Evolutionary conservation across 2,329 filamentous ascomycete species (phyloP).

Genomic region (Trichoderma sp.): DNA sequence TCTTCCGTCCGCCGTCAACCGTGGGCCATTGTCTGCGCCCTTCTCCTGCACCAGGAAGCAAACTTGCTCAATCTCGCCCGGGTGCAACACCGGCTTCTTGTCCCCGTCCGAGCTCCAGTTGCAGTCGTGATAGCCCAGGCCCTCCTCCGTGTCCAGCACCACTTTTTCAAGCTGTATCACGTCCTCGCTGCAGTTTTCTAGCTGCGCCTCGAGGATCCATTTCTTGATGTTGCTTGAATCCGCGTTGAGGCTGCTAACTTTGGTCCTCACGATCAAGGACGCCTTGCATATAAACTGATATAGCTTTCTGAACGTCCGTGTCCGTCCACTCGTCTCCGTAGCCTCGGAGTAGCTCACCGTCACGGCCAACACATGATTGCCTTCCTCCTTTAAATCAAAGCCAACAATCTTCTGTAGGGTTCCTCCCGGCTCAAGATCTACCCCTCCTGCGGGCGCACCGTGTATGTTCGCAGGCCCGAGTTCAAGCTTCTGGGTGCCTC

Average conservation of each 20-base stretch:
- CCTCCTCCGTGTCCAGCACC: conserved; percentile 51
- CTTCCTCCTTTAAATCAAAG: conserved; percentile 90
- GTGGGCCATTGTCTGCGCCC: conserved; percentile 33
- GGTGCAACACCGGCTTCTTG: conserved; percentile 55
- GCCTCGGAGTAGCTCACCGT: conserved; percentile 94
- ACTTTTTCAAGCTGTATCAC: conserved; percentile 73
- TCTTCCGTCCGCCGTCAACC: conserved; percentile 52
- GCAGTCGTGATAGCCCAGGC: conserved; percentile 51
- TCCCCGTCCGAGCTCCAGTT: conserved; percentile 52
- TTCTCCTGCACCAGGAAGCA: conserved; percentile 58
- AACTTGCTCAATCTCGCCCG: conserved; percentile 63
- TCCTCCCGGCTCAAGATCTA: conserved; percentile 57
- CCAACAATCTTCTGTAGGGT: conserved; percentile 79
- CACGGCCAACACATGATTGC: conserved; percentile 87
- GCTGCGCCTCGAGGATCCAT: conserved; percentile 87
- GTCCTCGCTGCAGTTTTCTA: conserved; percentile 90
- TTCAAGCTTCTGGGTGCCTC: conserved; percentile 59
- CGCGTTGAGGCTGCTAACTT: conserved; percentile 56
- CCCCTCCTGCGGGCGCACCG: conserved; percentile 22
- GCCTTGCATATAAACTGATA: conserved; percentile 96
- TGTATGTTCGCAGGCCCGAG: conserved; percentile 44
- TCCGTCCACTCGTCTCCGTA: conserved; percentile 64
- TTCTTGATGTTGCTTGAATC: conserved; percentile 28
- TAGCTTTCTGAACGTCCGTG: conserved; percentile 86
- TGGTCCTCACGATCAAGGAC: conserved; percentile 85